Evolutionary conservation across 306 rosid genomes (phyloP), one percentile per base, ranked within the genome.

Genomic region (Quercus variabilis): DNA sequence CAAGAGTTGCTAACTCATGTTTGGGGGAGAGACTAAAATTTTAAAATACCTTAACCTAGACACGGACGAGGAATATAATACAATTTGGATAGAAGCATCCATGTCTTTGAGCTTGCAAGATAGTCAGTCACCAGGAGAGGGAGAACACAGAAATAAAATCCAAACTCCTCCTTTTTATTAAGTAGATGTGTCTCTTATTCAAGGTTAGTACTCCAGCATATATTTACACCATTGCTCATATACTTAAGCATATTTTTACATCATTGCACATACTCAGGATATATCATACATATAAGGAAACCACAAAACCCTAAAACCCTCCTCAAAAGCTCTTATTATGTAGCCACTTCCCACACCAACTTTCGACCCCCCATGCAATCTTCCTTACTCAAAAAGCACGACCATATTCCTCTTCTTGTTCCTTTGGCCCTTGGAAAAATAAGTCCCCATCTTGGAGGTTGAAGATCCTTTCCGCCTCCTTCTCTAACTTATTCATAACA

Each of bases 401-500:
- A 11, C 75, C 51, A 31, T 83, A 64, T 76, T 76, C 20, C 17
- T 55, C 35, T 80, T 41, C 80, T 41, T 41, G 33, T 52, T 18
- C 19, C 6, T 19, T 28, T 19, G 91, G 90, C 19, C 88, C 89
- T 3, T 89, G 87, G 56, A 89, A 78, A 56, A 89, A 90, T 73
- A 82, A 82, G 3, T 79, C 74, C 38, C 80, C 89, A 3, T 86
- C 69, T 63, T 90, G 83, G 73, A 60, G 85, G 68, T 56, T 35
- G 43, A 90, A 90, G 23, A 90, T 71, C 17, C 55, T 68, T 10
- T 92, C 88, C 82, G 89, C 95, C n/a, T 30, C 58, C 73, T 38
- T 74, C 65, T 89, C 92, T 55, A 92, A 58, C 68, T 83, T 88
- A 25, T 26, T 86, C 87, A 88, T 85, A 5, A 89, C 57, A 80